Conservation (phyloP, 2,329 filamentous ascomycete species). For the Fusarium sp. region DNA sequence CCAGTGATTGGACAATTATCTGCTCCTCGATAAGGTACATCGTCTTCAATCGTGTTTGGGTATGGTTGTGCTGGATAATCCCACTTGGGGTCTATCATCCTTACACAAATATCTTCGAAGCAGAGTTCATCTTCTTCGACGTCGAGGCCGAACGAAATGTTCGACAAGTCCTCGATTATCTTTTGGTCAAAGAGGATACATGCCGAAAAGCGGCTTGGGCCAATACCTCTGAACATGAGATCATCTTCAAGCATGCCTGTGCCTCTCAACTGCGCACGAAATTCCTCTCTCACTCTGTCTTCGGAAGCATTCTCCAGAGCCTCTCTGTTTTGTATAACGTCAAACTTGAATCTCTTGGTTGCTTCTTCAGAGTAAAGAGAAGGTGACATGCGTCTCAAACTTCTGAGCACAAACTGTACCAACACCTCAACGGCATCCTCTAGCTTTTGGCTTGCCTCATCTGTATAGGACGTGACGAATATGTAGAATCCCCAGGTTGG, state of each 20-base stretch:
- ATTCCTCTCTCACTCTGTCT: constrained; percentile 31
- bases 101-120: neutral
- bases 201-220: constrained; percentile 9
- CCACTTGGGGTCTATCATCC: constrained; percentile 25
- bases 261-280: constrained; percentile 20
- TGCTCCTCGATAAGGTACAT: constrained; percentile 5
- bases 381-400: neutral
- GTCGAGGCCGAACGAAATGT: constrained; percentile 1
- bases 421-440: constrained; percentile 7
- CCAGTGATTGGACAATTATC: neutral
- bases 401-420: constrained; percentile 3
- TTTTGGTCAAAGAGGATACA: constrained; percentile 13
- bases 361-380: constrained; percentile 25
- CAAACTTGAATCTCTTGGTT: constrained; percentile 24
- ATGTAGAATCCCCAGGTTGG: constrained; percentile 32
- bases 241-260: constrained; percentile 15
- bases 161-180: constrained; percentile 4
- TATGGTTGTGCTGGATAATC: constrained; percentile 16
- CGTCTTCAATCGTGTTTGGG: neutral
- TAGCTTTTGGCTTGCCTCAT: neutral
- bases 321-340: constrained; percentile 11
- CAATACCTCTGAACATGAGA: constrained; percentile 19
- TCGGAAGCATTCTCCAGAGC: constrained; percentile 25
- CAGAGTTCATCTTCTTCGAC: neutral
- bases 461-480: constrained; percentile 27